Percentiles rank a stretch among this genome's conserved stretches.
Evolutionary conservation across 108 stramenopile genomes (phyloP).

Genomic region (Cyclotella cryptica): DNA sequence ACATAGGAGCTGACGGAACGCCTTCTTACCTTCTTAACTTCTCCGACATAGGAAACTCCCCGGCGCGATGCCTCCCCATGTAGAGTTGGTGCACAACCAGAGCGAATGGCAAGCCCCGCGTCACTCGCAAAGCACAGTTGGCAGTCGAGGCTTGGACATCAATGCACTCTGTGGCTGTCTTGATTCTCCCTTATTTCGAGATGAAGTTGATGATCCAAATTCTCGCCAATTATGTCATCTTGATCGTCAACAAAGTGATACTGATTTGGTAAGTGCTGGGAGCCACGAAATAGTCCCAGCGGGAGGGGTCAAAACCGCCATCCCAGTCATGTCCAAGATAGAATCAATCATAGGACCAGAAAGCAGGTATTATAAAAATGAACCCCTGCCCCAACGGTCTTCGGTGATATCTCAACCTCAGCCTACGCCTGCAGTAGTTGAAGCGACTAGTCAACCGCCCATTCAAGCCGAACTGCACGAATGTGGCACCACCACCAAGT

Average conservation of each 20-base stretch:
- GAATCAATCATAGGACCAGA: conserved; percentile 47
- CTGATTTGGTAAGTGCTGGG: background rate
- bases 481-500: background rate
- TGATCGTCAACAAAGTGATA: conserved; percentile 24
- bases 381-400: conserved; percentile 2
- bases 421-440: background rate
- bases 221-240: conserved; percentile 8
- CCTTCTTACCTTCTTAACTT: background rate
- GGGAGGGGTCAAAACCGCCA: background rate
- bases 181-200: conserved; percentile 32
- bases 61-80: conserved; percentile 17
- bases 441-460: background rate
- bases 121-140: conserved; percentile 4
- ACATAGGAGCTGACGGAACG: background rate
- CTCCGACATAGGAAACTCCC: too few relatives aligned
- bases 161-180: conserved; percentile 18
- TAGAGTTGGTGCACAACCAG: conserved; percentile 1
- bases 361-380: conserved; percentile 29
- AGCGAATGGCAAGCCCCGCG: conserved; percentile 14
- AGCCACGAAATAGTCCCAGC: background rate
- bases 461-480: background rate
- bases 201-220: conserved; percentile 16
- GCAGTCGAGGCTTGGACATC: conserved; percentile 1
- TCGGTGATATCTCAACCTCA: background rate
- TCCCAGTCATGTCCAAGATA: conserved; percentile 24